Percentiles rank a stretch among this genome's conserved stretches.
Evolutionary conservation across 225 moss, liverwort and hornwort genomes (phyloP).

Genomic region (Thuidium tamariscinum): DNA sequence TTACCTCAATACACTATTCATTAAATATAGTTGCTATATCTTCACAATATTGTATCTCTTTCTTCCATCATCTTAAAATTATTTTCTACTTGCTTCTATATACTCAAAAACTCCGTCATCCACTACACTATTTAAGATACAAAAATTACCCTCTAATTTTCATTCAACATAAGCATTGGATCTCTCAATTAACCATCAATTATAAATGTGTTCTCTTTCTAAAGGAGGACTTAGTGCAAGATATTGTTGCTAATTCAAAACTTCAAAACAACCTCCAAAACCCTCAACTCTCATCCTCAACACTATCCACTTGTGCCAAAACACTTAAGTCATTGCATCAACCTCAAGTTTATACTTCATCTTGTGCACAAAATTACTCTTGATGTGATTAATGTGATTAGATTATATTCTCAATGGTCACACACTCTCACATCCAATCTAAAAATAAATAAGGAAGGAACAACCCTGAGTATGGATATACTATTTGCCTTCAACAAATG

Average conservation of each 20-base stretch:
- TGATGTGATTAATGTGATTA: background rate
- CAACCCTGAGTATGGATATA: background rate
- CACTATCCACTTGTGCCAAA: background rate
- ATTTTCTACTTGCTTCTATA: background rate
- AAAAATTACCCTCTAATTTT: background rate
- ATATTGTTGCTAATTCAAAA: background rate
- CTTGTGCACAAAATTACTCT: accelerated
- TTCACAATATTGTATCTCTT: background rate
- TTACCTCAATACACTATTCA: background rate
- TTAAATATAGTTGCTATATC: background rate
- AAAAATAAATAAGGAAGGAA: accelerated
- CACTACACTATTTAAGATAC: background rate
- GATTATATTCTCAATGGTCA: background rate
- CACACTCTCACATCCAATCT: accelerated
- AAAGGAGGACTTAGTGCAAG: accelerated
- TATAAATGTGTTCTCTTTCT: accelerated
- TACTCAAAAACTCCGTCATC: background rate
- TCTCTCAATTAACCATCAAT: accelerated
- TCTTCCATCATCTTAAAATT: background rate
- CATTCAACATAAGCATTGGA: background rate
- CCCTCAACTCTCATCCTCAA: accelerated
- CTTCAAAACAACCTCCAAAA: background rate
- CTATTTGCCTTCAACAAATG: accelerated
- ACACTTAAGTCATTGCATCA: background rate
- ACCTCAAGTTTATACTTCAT: background rate